phyloP scores from a whole-genome alignment of 2,329 filamentous ascomycete genomes.

The Scedosporium aurantiacum region DNA sequence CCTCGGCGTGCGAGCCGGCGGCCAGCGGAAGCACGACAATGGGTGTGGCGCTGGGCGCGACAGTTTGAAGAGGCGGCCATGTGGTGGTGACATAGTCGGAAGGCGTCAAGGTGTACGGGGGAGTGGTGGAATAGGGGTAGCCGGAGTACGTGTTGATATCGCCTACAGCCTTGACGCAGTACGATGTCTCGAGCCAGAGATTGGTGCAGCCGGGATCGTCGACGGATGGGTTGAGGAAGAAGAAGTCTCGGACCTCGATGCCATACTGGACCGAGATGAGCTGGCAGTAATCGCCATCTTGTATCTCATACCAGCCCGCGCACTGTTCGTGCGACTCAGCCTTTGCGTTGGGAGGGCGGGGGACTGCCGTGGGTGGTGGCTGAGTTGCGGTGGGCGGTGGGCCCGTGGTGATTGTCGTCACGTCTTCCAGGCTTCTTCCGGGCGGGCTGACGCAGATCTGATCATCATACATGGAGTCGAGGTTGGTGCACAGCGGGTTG shows the following conservation, averaged over 20 bases:
- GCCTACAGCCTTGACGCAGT: constrained; percentile 9
- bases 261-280: not conserved
- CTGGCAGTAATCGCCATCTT: not conserved
- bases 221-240: constrained; percentile 8
- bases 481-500: too few species aligned
- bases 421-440: too few species aligned
- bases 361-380: too few species aligned
- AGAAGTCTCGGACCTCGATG: constrained; percentile 8
- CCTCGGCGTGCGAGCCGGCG: too few species aligned
- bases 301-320: not conserved
- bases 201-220: constrained; percentile 7
- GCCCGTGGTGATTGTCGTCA: too few species aligned
- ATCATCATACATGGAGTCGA: too few species aligned
- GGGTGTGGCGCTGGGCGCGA: too few species aligned
- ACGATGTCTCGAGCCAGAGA: constrained; percentile 3
- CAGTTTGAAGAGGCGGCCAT: not conserved
- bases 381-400: too few species aligned
- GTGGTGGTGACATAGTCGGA: not conserved
- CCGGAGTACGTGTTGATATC: constrained; percentile 7
- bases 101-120: not conserved
- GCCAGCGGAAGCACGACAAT: too few species aligned
- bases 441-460: too few species aligned
- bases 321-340: not conserved
- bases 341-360: not conserved
- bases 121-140: constrained; percentile 7